These are phyloP conservation scores for Panicum miliaceum DNA, from an alignment of 176 grass and related monocot species.

Conservation along the genomic window DNA sequence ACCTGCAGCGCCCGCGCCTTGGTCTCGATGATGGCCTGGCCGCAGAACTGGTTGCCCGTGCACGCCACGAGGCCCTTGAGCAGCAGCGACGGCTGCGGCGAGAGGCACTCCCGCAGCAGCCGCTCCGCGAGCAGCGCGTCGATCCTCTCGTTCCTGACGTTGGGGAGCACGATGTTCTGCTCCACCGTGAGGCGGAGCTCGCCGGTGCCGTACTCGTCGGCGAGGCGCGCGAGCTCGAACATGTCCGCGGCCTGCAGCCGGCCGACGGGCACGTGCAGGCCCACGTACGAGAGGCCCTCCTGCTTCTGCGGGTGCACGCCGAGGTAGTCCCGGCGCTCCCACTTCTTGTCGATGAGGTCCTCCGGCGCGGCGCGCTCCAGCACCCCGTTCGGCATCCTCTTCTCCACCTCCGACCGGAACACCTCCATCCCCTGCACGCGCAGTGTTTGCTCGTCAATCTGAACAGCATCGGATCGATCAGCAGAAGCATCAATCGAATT, in stretches of 20 bases:
- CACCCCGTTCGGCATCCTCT: conserved; percentile 66
- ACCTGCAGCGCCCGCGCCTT: conserved; percentile 83
- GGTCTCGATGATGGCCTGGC: conserved; percentile 94
- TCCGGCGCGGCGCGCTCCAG: conserved; percentile 58
- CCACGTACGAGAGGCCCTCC: conserved; percentile 68
- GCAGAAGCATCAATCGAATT: too few species aligned
- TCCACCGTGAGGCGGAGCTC: conserved; percentile 92
- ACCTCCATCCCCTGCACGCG: conserved; percentile 68
- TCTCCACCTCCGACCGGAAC: conserved; percentile 81
- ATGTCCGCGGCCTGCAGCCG: conserved; percentile 77
- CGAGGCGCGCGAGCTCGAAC: conserved; percentile 79
- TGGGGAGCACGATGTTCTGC: conserved; percentile 95
- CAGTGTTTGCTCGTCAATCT: too few species aligned
- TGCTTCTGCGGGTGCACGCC: conserved; percentile 86
- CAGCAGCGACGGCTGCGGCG: conserved; percentile 69
- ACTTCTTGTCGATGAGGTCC: conserved; percentile 67
- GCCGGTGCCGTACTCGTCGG: conserved; percentile 79
- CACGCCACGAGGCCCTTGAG: conserved; percentile 78
- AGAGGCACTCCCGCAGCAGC: conserved; percentile 62
- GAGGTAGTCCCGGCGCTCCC: conserved; percentile 80
- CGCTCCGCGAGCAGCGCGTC: conserved; percentile 67
- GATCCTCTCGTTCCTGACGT: conserved; percentile 56
- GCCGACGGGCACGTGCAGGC: conserved; percentile 78
- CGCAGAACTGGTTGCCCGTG: conserved; percentile 95
- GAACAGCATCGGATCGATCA: too few species aligned